Evolutionary conservation across 2,329 filamentous ascomycete species (phyloP).

Genomic region (Myriosclerotinia duriaeana): DNA sequence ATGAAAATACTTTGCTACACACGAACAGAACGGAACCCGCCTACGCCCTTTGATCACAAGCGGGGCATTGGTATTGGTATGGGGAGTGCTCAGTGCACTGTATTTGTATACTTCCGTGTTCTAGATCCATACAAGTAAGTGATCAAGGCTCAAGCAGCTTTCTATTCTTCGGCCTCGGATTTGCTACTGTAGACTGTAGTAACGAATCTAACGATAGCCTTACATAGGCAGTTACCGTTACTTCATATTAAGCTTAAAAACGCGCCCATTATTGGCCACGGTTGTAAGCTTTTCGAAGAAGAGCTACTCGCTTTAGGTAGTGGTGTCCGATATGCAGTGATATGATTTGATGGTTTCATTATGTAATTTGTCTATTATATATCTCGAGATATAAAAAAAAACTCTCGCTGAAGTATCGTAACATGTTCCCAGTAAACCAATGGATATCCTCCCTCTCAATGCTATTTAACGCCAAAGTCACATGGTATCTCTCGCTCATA

Average conservation of each 20-base stretch:
- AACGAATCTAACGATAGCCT: neutral
- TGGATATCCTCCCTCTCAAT: neutral
- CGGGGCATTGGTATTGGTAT: neutral
- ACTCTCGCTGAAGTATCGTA: neutral
- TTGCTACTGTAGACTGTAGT: no score
- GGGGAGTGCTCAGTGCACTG: no score
- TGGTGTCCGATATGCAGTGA: neutral
- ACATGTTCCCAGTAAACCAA: constrained; percentile 3
- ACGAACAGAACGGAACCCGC: neutral
- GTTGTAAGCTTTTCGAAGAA: neutral
- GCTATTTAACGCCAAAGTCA: constrained; percentile 7
- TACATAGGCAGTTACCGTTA: neutral
- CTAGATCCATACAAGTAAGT: constrained; percentile 5
- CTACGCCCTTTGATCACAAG: neutral
- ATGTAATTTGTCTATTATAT: neutral
- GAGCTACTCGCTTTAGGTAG: neutral
- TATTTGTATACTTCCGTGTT: neutral
- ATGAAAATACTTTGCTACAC: neutral
- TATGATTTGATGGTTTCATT: constrained; percentile 4
- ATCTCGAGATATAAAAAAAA: neutral
- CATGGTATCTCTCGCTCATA: constrained; percentile 16
- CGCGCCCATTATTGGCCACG: constrained; percentile 11
- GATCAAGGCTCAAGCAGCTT: no score
- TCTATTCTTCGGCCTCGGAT: neutral
- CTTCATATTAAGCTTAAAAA: constrained; percentile 10